Conservation (phyloP, 2,329 filamentous ascomycete species). For the Calonectria hawksworthii region DNA sequence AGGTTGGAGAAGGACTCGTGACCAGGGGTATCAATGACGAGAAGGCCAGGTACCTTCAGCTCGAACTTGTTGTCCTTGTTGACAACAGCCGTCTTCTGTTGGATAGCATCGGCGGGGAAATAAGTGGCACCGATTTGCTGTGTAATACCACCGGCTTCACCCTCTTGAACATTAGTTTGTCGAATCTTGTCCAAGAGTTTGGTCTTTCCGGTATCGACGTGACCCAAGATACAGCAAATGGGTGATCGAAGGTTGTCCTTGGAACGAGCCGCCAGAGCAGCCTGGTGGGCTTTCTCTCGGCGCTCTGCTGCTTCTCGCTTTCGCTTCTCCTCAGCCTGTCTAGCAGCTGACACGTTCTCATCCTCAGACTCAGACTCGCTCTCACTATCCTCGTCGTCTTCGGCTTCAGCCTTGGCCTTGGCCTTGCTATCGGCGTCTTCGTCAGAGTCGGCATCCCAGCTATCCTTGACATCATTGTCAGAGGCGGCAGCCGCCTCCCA, state of each 20-base stretch:
- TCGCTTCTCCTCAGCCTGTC: slow-evolving; percentile 79
- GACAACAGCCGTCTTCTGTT: slow-evolving; percentile 92
- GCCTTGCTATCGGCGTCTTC: slow-evolving; percentile 68
- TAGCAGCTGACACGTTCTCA: slow-evolving; percentile 80
- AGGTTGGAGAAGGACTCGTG: slow-evolving; percentile 99
- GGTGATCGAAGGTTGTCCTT: slow-evolving; percentile 96
- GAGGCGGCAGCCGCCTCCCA: slow-evolving; percentile 90
- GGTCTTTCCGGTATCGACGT: slow-evolving; percentile 99
- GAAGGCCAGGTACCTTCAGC: slow-evolving; percentile 96
- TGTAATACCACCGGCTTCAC: slow-evolving; percentile 98
- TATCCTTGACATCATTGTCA: slow-evolving; percentile 87
- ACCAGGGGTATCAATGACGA: slow-evolving; percentile 98
- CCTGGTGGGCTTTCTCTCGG: slow-evolving; percentile 90
- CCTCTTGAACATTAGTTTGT: slow-evolving; percentile 98
- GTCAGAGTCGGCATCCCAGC: slow-evolving; percentile 91
- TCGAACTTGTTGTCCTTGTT: slow-evolving; percentile 92
- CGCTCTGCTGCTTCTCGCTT: slow-evolving; percentile 93
- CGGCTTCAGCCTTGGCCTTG: slow-evolving; percentile 48
- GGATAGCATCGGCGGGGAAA: slow-evolving; percentile 94
- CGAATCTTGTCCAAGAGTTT: slow-evolving; percentile 98
- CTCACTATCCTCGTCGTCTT: slow-evolving; percentile 62
- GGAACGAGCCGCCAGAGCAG: slow-evolving; percentile 89
- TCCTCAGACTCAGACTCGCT: slow-evolving; percentile 79
- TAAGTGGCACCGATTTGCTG: slow-evolving; percentile 99
- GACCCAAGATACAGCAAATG: slow-evolving; percentile 99